Base-by-base conservation (phyloP, 2,329 filamentous ascomycete species). In the Paraphaeosphaeria sporulosa region DNA sequence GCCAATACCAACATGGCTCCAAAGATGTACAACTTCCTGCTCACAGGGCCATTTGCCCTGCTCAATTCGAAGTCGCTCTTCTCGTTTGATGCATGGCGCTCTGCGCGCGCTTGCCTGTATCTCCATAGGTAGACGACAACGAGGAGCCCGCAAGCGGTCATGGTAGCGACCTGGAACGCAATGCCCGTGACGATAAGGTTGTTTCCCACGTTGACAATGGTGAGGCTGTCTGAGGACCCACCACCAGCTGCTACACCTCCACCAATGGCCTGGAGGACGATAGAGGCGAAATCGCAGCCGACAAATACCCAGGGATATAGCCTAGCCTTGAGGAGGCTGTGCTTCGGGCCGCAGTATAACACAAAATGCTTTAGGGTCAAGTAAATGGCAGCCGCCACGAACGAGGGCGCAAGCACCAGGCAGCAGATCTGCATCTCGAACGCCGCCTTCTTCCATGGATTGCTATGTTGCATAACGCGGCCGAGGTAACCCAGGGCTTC, bases 301-400 rank as follows among this genome's bases (percentile, higher is more conserved):
- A 88, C 83, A 73, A 88, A 88, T 57, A 87, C 80, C 72, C 82
- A 82, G 8, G 85, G 86, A 69, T 86, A 87, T 46, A 81, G 70
- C 2, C 46, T 56, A 4, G 72, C 69, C 21, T 60, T 49, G 6
- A 75, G 25, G 19, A 67, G 55, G 2, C 61, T 66, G 60, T 68
- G 64, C 19, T 61, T 34, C 4, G 63, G 59, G 19, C 86, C 86
- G 58, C 86, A 84, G 46, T 81, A 78, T 12, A 83, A 70, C 49
- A 87, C 82, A 56, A 87, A 80, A 43, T 86, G 83, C 21, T 85
- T 84, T 3, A 87, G 76, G 4, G 79, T 82, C 30, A 87, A 69
- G 73, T 86, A 86, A 62, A 86, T 82, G 57, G 78, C 81, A 1
- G 81, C 86, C 10, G 82, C 82, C 52, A 83, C 72, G 69, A 84